These are phyloP conservation scores for Cyberlindnera amylophila DNA, from an alignment of 805 yeast species.

Conservation along the genomic window DNA sequence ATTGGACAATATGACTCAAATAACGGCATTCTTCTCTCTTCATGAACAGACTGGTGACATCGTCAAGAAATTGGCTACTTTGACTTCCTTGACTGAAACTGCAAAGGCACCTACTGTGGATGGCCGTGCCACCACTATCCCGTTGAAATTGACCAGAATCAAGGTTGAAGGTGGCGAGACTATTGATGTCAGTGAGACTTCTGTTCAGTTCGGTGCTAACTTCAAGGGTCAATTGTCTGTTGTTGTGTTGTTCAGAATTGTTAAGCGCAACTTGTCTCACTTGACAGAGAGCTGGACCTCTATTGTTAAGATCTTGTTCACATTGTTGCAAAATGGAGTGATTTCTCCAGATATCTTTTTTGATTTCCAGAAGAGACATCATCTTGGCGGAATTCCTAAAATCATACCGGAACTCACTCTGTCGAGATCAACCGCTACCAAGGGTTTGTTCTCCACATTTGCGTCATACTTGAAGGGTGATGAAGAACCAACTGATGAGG, in stretches of 20 bases:
- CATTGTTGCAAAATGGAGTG: conserved; percentile 68
- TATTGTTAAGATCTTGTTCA: conserved; percentile 55
- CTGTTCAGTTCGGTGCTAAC: conserved; percentile 84
- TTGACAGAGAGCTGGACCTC: conserved; percentile 52
- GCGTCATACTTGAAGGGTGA: conserved; percentile 93
- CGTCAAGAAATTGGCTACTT: conserved; percentile 60
- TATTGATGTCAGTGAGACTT: conserved; percentile 72
- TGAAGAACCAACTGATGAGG: conserved; percentile 93
- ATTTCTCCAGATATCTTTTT: conserved; percentile 61
- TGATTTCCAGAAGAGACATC: conserved; percentile 57
- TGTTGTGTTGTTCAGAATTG: conserved; percentile 77
- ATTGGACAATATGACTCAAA: conserved; percentile 76
- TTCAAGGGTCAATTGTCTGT: conserved; percentile 89
- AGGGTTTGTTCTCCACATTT: conserved; percentile 85
- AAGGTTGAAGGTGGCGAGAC: conserved; percentile 28
- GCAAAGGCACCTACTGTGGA: conserved; percentile 2
- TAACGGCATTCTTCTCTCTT: conserved; percentile 64
- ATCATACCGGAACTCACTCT: conserved; percentile 67
- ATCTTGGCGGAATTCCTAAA: conserved; percentile 50
- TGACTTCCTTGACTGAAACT: conserved; percentile 50
- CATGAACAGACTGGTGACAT: conserved; percentile 59
- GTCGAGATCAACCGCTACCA: conserved; percentile 58
- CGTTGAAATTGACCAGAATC: conserved; percentile 22
- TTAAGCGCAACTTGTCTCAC: conserved; percentile 51
- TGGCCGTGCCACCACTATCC: conserved; percentile 7